Evolutionary conservation across 257 asterid genomes (phyloP), one percentile per base, ranked within the genome.

Genomic region (Plectranthus barbatus): DNA sequence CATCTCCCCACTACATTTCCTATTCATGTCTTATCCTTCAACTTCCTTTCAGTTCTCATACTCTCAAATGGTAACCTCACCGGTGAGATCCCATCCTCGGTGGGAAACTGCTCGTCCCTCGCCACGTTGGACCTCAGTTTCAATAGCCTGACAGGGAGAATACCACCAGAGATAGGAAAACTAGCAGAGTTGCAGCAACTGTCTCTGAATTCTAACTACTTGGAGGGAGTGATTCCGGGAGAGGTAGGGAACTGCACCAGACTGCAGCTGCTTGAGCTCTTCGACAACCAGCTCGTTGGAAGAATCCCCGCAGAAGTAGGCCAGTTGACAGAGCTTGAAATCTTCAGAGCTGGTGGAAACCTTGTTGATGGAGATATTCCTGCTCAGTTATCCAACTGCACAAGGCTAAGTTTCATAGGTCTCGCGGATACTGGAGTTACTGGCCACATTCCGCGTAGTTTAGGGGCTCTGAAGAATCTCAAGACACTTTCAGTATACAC

Each of bases 291-390:
- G 64, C 73, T 86, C 15, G 24, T 57, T 0, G 95, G 89, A 20
- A 67, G 23, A 19, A 76, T 84, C 47, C 95, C 91, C 13, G 37
- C 12, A 14, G 80, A 80, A 51, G 70, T 86, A 42, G 80, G 87
- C 60, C 62, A 26, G 56, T 67, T 81, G 51, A 47, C 23, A 37
- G 46, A n/a, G 47, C 85, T 86, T 23, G 81, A 81, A 62, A 75
- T 77, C 67, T 79, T 86, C 60, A 85, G 95, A 21, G 82, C 77
- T 0, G 95, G 95, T 29, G 95, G 95, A 9, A 86, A 81, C 50
- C 5, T 29, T 2, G 67, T 86, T 50, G 72, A 44, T 72, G 91
- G 95, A 39, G 88, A 78, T 57, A 84, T 86, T 42, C 91, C 95
- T 44, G 52, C 61, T 63, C 73, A 78, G 71, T 62, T 86, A 76